Evolutionary conservation across 805 yeast species (phyloP), one percentile per base, ranked within the genome.

Genomic region (Trichomonascus vanleenenianus): DNA sequence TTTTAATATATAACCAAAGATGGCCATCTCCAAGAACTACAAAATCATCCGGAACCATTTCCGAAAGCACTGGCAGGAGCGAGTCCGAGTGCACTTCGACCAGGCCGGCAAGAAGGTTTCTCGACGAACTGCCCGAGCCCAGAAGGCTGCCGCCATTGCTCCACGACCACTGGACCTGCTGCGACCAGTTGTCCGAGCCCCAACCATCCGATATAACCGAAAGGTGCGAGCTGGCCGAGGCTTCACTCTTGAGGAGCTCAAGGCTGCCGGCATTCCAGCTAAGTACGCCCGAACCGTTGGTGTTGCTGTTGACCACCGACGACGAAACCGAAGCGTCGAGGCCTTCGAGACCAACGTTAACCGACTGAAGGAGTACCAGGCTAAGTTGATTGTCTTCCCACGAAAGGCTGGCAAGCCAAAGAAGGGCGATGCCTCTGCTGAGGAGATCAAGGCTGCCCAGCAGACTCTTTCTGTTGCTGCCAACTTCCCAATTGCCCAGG

Each of bases 11-110:
- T 32, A n/a, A 32, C 6, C 40, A 38, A 42, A 22, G 48, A 55
- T 74, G 89, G 98, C 97, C 76, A 88, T 93, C 82, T 76, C 93
- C 66, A 91, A 93, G 89, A 91, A 91, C 80, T 82, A 88, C 79
- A 96, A 97, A 81, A 79, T 91, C 79, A 85, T 86, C 82, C 87
- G 86, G 84, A 91, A 91, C 84, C 98, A 93, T 81, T 91, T 91
- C 95, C 85, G 97, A 82, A 91, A 91, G 86, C 91, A 91, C 95
- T 93, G 98, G 98, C 97, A 93, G 79, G 95, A 87, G 76, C 86
- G 97, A 71, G 99, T 93, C 81, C 86, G 80, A 74, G 96, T 87
- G 67, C 98, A 94, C 88, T 85, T 93, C 72, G 97, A 93, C 91
- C 98, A 93, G 81, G 96, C 98, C 70, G 98, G 98, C 74, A 88